Conservation (phyloP, 1,284 basidiomycete species). For the Wallemia mellicola region DNA sequence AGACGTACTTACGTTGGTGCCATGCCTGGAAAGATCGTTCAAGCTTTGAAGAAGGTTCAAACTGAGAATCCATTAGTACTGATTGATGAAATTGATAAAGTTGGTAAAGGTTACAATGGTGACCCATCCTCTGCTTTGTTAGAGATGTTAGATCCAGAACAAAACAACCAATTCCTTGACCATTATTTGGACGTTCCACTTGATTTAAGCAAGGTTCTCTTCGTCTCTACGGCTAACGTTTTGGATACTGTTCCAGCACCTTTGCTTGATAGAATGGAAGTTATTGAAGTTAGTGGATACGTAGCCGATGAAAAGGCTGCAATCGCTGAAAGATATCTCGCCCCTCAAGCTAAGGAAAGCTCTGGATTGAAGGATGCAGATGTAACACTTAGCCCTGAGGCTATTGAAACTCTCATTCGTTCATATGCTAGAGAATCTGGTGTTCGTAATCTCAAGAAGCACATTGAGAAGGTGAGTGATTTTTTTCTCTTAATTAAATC, state of each 20-base stretch:
- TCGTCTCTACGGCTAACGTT: constrained; percentile 88
- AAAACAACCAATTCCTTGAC: constrained; percentile 84
- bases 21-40: constrained; percentile 44
- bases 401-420: constrained; percentile 72
- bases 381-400: constrained; percentile 39
- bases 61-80: constrained; percentile 89
- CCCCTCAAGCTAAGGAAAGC: constrained; percentile 75
- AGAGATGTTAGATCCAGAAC: constrained; percentile 95
- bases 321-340: constrained; percentile 73
- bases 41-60: constrained; percentile 82
- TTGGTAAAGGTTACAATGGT: constrained; percentile 79
- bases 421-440: constrained; percentile 95
- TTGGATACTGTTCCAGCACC: constrained; percentile 91
- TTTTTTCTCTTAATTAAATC: neutral
- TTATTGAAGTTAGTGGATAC: constrained; percentile 85
- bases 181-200: constrained; percentile 97
- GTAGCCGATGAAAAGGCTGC: constrained; percentile 85
- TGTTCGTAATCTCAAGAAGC: constrained; percentile 76
- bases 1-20: constrained; percentile 75
- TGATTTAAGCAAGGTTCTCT: constrained; percentile 79
- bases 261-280: constrained; percentile 30
- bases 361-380: constrained; percentile 60
- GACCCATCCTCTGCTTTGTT: constrained; percentile 80
- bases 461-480: constrained; percentile 54
- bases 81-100: constrained; percentile 97